These are phyloP conservation scores for Apiotrichum montevideense DNA, from an alignment of 1,284 basidiomycete genomes.

Conservation along the genomic window DNA sequence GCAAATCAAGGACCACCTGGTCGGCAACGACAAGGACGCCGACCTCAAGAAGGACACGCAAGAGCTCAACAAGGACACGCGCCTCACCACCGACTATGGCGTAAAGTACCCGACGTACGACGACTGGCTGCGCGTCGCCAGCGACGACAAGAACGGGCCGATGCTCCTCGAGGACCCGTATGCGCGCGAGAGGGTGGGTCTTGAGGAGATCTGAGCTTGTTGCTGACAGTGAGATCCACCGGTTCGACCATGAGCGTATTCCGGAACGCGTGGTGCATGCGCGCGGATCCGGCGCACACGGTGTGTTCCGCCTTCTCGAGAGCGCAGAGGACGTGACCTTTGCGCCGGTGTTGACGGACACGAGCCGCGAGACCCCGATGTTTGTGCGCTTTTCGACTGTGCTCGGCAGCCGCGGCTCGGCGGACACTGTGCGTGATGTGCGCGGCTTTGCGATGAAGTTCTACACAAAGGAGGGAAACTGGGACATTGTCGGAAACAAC, in stretches of 20 bases:
- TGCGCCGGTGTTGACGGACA: conserved; percentile 56
- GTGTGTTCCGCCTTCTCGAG: conserved; percentile 68
- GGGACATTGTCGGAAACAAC: conserved; percentile 60
- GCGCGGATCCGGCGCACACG: conserved; percentile 71
- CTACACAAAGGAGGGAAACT: conserved; percentile 78
- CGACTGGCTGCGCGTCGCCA: neutral
- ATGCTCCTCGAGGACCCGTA: conserved; percentile 15
- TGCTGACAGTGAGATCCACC: conserved; percentile 51
- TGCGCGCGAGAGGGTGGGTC: conserved; percentile 21
- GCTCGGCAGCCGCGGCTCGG: conserved; percentile 65
- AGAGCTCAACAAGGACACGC: neutral
- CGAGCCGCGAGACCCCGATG: conserved; percentile 61
- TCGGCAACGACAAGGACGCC: neutral
- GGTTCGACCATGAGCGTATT: conserved; percentile 77
- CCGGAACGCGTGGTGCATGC: conserved; percentile 68
- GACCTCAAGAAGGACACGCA: neutral
- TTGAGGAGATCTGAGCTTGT: conserved; percentile 25
- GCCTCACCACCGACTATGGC: conserved; percentile 2
- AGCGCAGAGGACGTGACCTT: conserved; percentile 43
- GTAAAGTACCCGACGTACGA: neutral
- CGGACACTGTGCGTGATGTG: conserved; percentile 62
- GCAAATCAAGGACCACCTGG: too few species aligned
- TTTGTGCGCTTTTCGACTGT: conserved; percentile 80
- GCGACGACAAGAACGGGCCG: neutral
- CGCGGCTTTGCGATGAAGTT: conserved; percentile 89